Evolutionary conservation across 768 basidiomycete species (phyloP).

Genomic region (Amanita pallidorosea): DNA sequence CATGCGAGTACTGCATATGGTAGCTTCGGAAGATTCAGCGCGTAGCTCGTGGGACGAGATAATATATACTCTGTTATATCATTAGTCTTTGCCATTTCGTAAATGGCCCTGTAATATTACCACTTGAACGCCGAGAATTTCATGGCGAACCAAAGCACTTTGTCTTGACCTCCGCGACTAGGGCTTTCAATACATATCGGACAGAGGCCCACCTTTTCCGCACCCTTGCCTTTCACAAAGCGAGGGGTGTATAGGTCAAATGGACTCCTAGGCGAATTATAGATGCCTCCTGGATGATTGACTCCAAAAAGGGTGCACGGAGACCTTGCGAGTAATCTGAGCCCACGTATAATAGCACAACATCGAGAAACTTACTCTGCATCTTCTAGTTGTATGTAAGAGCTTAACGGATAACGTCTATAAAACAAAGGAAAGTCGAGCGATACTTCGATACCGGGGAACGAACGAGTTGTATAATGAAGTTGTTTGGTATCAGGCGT

Average conservation of each 20-base stretch:
- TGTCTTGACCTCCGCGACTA: slow-evolving; percentile 53
- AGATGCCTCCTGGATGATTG: slow-evolving; percentile 35
- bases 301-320: slow-evolving; percentile 24
- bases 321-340: slow-evolving; percentile 15
- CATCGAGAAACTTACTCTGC: slow-evolving; percentile 23
- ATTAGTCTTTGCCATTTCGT: background rate
- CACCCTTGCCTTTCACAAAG: slow-evolving; percentile 60
- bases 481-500: background rate
- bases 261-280: slow-evolving; percentile 48
- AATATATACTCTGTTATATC: background rate
- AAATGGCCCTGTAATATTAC: slow-evolving; percentile 21
- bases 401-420: slow-evolving; percentile 56
- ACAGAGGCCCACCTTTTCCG: slow-evolving; percentile 64
- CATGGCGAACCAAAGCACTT: slow-evolving; percentile 62
- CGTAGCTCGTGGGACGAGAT: background rate
- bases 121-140: slow-evolving; percentile 81
- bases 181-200: slow-evolving; percentile 61
- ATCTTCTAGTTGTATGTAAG: slow-evolving; percentile 33
- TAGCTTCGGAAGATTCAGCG: slow-evolving; percentile 34
- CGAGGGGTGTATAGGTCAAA: slow-evolving; percentile 74
- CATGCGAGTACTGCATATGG: slow-evolving; percentile 76
- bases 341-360: background rate
- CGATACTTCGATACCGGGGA: slow-evolving; percentile 41
- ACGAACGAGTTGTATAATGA: slow-evolving; percentile 30
- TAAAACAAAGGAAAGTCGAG: slow-evolving; percentile 53